phyloP scores from a whole-genome alignment of 2,329 filamentous ascomycete genomes.

The Penicillium psychrosexuale region DNA sequence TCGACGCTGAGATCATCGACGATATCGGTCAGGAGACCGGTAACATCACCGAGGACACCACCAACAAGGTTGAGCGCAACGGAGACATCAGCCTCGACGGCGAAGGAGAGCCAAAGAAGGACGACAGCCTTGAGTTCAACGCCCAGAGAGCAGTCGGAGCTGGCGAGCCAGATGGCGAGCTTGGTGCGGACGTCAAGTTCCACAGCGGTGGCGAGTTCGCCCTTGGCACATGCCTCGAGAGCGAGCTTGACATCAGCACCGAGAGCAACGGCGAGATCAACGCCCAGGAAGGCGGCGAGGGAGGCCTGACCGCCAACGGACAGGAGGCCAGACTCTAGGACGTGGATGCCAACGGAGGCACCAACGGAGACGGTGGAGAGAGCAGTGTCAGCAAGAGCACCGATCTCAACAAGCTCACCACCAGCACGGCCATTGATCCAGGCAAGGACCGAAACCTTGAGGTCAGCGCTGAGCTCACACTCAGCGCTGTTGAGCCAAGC shows the following conservation, averaged over 20 bases:
- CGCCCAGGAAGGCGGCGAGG: conserved; percentile 35
- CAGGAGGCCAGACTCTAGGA: conserved; percentile 31
- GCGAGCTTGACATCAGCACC: conserved; percentile 29
- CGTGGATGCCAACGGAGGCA: conserved; percentile 29
- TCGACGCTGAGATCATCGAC: conserved; percentile 28
- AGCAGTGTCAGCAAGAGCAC: conserved; percentile 27
- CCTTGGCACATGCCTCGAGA: conserved; percentile 30
- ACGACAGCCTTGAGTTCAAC: conserved; percentile 38
- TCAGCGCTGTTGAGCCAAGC: conserved; percentile 28
- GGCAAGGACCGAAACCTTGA: conserved; percentile 31
- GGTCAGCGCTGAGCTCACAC: conserved; percentile 28
- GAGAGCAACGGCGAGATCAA: conserved; percentile 25
- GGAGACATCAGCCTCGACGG: conserved; percentile 26
- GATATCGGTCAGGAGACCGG: conserved; percentile 31
- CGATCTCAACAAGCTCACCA: conserved; percentile 29
- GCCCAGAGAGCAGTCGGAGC: conserved; percentile 32
- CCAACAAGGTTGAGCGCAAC: conserved; percentile 28
- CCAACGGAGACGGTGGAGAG: conserved; percentile 34
- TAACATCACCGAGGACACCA: conserved; percentile 29
- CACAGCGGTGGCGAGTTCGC: conserved; percentile 28
- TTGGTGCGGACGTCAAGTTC: conserved; percentile 30
- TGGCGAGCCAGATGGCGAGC: conserved; percentile 34
- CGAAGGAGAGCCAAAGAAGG: conserved; percentile 37
- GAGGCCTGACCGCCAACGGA: conserved; percentile 28
- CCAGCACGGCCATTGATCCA: conserved; percentile 33